Base-by-base conservation (phyloP, 2,329 filamentous ascomycete genomes). In the Annulohypoxylon truncatum region DNA sequence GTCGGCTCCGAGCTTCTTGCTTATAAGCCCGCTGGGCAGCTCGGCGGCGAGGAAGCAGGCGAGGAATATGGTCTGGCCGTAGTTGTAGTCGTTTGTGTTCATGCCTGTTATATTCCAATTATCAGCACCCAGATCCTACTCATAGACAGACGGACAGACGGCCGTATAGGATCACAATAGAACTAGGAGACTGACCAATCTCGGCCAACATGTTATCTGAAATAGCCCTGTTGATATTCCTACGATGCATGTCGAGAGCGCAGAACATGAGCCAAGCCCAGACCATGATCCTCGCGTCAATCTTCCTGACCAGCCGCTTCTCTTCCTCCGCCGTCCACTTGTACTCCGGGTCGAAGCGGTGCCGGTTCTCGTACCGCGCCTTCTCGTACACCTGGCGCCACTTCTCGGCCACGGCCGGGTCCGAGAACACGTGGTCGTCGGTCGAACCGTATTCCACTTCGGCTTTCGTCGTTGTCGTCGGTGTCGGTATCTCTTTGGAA, bases 311-410 rank as follows among this genome's bases (percentile, higher is more conserved):
- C 1, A 89, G 75, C 48, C 76, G 81, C 73, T 80, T 82, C 75
- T 90, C 88, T 71, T 90, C 87, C 50, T 82, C 80, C 9, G 80
- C 76, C 2, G 83, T 83, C 87, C 87, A 90, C 47, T 82, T 78
- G 47, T 84, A 86, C 1, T 79, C 73, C 0, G 87, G 86, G 69
- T 90, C 87, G 72, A 84, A 89, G 52, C 87, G 81, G 75, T 89
- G 87, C 7, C 80, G 76, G 2, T 86, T 86, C 71, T 90, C 87
- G 70, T 90, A 90, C 5, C 44, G 29, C 4, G 85, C 84, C 5
- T 83, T 82, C 66, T 88, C 85, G 64, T 88, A 89, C 3, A 87
- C 73, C 3, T 77, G 77, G 1, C 80, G 78, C 82, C 85, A 89
- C 70, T 85, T 81, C n/a, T 84, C 81, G 1, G 85, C 84, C 1